A percentile compares a stretch with the other conserved stretches of the same genome.
Conservation (phyloP, 2,329 filamentous ascomycete species). For the Paradendryphiella salina region DNA sequence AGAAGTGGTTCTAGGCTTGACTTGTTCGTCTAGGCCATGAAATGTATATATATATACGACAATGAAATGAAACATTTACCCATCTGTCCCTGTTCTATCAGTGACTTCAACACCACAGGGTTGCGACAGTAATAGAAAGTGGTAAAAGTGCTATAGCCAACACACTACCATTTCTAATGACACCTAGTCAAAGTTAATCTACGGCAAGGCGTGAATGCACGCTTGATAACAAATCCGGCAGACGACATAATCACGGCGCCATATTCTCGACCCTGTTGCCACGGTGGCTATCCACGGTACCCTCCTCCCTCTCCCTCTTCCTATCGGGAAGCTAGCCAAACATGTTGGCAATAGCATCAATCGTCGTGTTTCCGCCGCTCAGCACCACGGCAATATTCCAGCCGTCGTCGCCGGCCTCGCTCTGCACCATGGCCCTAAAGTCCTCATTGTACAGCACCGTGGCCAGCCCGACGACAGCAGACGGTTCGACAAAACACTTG, state of each 20-base stretch:
- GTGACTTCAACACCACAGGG: too few species aligned
- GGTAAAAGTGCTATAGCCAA: too few species aligned
- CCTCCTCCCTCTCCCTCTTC: constrained; percentile 47
- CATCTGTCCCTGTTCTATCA: too few species aligned
- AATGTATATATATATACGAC: too few species aligned
- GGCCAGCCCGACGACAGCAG: constrained; percentile 80
- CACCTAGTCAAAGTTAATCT: too few species aligned
- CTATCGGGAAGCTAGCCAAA: constrained; percentile 47
- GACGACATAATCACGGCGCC: too few species aligned
- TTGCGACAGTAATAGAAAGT: too few species aligned
- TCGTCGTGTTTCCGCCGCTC: constrained; percentile 66
- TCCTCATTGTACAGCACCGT: constrained; percentile 84
- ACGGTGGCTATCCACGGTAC: constrained; percentile 43
- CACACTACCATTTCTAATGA: too few species aligned
- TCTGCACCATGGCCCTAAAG: constrained; percentile 68
- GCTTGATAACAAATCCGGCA: too few species aligned
- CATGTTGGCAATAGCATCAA: constrained; percentile 62
- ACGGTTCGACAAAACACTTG: constrained; percentile 91
- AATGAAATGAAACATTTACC: too few species aligned
- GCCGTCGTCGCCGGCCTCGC: constrained; percentile 69
- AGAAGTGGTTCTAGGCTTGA: constrained; percentile 14
- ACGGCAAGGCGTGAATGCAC: too few species aligned
- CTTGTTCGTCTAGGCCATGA: neutral
- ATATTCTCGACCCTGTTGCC: too few species aligned
- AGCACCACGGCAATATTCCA: constrained; percentile 71